A percentile compares a stretch with the other conserved stretches of the same genome.
These are phyloP conservation scores for Talaromyces verruculosus DNA, from an alignment of 2,329 filamentous ascomycete species.

Conservation along the genomic window DNA sequence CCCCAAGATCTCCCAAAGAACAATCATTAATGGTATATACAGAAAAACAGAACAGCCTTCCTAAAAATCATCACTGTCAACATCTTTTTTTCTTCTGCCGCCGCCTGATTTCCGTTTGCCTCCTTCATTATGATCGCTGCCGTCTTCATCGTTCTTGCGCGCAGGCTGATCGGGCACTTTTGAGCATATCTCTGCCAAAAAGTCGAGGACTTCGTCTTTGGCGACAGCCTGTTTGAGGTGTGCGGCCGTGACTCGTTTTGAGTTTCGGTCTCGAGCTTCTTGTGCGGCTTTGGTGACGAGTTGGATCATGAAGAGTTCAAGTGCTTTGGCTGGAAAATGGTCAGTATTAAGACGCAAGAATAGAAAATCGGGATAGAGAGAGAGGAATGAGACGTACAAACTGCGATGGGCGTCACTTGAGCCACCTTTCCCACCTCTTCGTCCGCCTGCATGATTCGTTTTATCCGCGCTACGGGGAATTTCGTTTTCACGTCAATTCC, in stretches of 20 bases:
- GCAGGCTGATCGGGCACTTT: slow-evolving; percentile 70
- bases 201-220: slow-evolving; percentile 90
- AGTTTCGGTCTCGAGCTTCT: slow-evolving; percentile 76
- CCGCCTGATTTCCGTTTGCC: slow-evolving; percentile 46
- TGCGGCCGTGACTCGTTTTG: slow-evolving; percentile 82
- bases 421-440: slow-evolving; percentile 98
- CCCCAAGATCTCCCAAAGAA: neutral
- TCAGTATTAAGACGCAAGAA: neutral
- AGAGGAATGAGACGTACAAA: slow-evolving; percentile 55
- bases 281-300: slow-evolving; percentile 85
- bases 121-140: slow-evolving; percentile 37
- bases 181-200: slow-evolving; percentile 83
- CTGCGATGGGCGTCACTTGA: slow-evolving; percentile 93
- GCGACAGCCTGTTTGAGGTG: slow-evolving; percentile 91
- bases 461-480: slow-evolving; percentile 95
- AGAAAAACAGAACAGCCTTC: neutral
- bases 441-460: slow-evolving; percentile 98
- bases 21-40: neutral
- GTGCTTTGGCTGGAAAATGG: slow-evolving; percentile 67
- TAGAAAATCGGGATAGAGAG: neutral
- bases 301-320: slow-evolving; percentile 97
- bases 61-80: slow-evolving; percentile 33
- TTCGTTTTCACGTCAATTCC: slow-evolving; percentile 83
- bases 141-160: slow-evolving; percentile 46
- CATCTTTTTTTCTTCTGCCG: slow-evolving; percentile 50